Evolutionary conservation across 2,329 filamentous ascomycete genomes (phyloP).

Genomic region (Alternaria arborescens): DNA sequence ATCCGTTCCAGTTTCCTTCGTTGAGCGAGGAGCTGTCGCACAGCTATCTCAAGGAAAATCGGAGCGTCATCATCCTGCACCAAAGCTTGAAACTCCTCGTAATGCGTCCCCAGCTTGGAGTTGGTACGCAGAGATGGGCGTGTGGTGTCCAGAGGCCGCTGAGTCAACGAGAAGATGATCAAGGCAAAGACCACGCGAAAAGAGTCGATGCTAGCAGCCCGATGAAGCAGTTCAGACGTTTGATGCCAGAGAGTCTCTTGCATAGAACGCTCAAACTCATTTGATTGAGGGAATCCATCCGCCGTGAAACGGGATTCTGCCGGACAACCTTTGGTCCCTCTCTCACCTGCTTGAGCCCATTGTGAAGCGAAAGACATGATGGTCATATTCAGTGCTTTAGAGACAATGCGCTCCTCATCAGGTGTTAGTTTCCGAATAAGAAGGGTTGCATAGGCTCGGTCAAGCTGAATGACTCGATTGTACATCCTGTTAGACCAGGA

Average conservation of each 20-base stretch:
- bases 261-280: slow-evolving; percentile 47
- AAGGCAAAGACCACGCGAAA: slow-evolving; percentile 56
- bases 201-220: slow-evolving; percentile 50
- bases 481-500: slow-evolving; percentile 56
- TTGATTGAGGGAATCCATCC: slow-evolving; percentile 9
- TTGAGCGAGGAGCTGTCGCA: slow-evolving; percentile 16
- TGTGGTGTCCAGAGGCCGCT: slow-evolving; percentile 45
- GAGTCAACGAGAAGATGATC: slow-evolving; percentile 56
- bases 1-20: slow-evolving; percentile 12
- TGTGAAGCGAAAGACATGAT: slow-evolving; percentile 64
- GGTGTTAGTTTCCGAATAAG: slow-evolving; percentile 52
- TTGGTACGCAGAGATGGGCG: neutral
- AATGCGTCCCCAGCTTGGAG: neutral
- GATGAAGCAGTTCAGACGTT: slow-evolving; percentile 49
- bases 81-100: slow-evolving; percentile 10
- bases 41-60: slow-evolving; percentile 11
- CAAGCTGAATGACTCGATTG: slow-evolving; percentile 58
- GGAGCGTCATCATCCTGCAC: slow-evolving; percentile 18
- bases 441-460: slow-evolving; percentile 43
- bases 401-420: slow-evolving; percentile 50
- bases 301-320: slow-evolving; percentile 29
- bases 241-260: slow-evolving; percentile 54
- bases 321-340: slow-evolving; percentile 19
- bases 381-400: slow-evolving; percentile 57
- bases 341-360: slow-evolving; percentile 50